These are phyloP conservation scores for Aschersonia sp. DNA, from an alignment of 2,329 filamentous ascomycete species.

Conservation along the genomic window DNA sequence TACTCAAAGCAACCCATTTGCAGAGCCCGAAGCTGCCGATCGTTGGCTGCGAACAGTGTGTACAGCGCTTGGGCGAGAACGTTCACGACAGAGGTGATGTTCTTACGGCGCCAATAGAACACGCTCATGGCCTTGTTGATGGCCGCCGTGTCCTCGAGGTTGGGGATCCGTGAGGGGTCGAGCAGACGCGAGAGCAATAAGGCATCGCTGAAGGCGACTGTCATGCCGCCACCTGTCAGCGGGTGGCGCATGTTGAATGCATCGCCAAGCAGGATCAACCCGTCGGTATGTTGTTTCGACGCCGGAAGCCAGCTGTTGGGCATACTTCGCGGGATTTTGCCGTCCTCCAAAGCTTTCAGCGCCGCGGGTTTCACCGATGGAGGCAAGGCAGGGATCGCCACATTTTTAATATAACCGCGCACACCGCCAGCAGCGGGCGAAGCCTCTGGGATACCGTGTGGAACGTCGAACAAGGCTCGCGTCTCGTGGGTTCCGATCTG, in stretches of 20 bases:
- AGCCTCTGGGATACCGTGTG: constrained; percentile 61
- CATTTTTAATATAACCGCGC: constrained; percentile 66
- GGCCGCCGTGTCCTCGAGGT: constrained; percentile 50
- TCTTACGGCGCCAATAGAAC: constrained; percentile 84
- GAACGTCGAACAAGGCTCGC: constrained; percentile 77
- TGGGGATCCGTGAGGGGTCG: constrained; percentile 50
- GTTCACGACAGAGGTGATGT: constrained; percentile 78
- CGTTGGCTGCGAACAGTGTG: constrained; percentile 75
- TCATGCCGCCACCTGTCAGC: constrained; percentile 94
- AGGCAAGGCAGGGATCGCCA: constrained; percentile 68
- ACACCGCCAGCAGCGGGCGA: constrained; percentile 65
- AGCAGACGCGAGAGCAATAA: constrained; percentile 64
- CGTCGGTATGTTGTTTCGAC: constrained; percentile 37
- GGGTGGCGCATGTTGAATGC: constrained; percentile 99
- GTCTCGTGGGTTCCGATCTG: constrained; percentile 96
- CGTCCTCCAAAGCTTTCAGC: constrained; percentile 59
- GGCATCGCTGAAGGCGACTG: constrained; percentile 88
- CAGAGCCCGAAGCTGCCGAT: constrained; percentile 61
- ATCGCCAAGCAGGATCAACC: constrained; percentile 77
- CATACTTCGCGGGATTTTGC: constrained; percentile 70
- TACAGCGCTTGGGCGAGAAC: constrained; percentile 95
- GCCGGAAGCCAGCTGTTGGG: constrained; percentile 90
- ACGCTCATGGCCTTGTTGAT: constrained; percentile 54
- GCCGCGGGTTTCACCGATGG: constrained; percentile 58
- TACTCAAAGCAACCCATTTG: constrained; percentile 88